phyloP scores from a whole-genome alignment of 2,329 filamentous ascomycete species.

The Ophiosphaerella korrae region DNA sequence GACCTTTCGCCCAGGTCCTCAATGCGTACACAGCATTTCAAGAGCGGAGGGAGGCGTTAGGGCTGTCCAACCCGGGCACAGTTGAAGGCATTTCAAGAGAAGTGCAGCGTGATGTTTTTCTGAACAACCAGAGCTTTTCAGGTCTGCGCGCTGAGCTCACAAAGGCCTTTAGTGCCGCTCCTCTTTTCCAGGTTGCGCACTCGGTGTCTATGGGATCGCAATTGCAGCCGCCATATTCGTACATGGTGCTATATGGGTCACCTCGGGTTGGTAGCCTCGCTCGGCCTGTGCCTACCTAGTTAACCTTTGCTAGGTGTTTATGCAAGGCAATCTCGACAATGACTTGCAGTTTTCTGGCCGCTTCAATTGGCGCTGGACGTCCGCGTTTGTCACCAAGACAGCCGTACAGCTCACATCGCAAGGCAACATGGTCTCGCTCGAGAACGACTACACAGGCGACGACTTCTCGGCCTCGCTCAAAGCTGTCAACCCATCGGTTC shows the following conservation, averaged over 20 bases:
- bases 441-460: slow-evolving; percentile 91
- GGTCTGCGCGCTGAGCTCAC: slow-evolving; percentile 95
- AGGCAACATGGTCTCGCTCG: slow-evolving; percentile 90
- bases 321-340: slow-evolving; percentile 94
- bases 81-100: slow-evolving; percentile 89
- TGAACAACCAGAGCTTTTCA: slow-evolving; percentile 96
- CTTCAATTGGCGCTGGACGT: slow-evolving; percentile 91
- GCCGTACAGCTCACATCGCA: slow-evolving; percentile 83
- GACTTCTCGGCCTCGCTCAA: slow-evolving; percentile 95
- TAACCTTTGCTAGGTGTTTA: slow-evolving; percentile 71
- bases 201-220: slow-evolving; percentile 92
- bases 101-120: slow-evolving; percentile 93
- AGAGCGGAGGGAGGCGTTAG: slow-evolving; percentile 84
- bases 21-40: slow-evolving; percentile 83
- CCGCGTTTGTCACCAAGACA: slow-evolving; percentile 81
- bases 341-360: slow-evolving; percentile 84
- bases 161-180: slow-evolving; percentile 91
- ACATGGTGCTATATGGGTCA: slow-evolving; percentile 91
- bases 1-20: slow-evolving; percentile 71
- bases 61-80: slow-evolving; percentile 88
- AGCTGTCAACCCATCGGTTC: slow-evolving; percentile 89
- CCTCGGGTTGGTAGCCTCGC: slow-evolving; percentile 70
- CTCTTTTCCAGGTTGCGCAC: slow-evolving; percentile 96
- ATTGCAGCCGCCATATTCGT: slow-evolving; percentile 90
- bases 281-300: slow-evolving; percentile 10